Conservation (phyloP, 192 early-diverging fungal genomes). For the Mycoemilia scoparia region DNA sequence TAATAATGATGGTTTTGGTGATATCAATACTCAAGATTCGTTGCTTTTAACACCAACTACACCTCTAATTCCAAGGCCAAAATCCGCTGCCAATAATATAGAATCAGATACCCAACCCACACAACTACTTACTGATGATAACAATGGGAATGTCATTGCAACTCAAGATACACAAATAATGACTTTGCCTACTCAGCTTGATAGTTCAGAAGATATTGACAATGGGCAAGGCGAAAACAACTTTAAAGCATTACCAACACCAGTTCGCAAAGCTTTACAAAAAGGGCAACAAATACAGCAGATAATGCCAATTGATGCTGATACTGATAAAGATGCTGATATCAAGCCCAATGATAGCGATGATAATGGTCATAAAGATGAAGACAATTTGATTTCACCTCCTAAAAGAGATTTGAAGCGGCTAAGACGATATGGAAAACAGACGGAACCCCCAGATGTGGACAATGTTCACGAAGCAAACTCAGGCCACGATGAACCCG, state of each 20-base stretch:
- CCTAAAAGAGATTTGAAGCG: not conserved
- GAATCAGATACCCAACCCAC: not conserved
- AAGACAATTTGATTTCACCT: not conserved
- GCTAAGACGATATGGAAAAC: not conserved
- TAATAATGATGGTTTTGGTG: constrained; percentile 14
- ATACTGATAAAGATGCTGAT: too few relatives aligned
- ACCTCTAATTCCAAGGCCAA: not conserved
- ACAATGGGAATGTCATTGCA: not conserved
- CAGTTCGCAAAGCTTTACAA: too few relatives aligned
- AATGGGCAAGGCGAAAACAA: constrained; percentile 3
- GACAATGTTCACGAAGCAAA: too few relatives aligned
- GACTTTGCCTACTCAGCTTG: not conserved
- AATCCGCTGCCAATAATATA: not conserved
- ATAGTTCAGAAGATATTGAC: constrained; percentile 1
- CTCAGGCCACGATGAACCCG: not conserved
- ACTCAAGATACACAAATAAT: constrained; percentile 11
- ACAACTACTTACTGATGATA: not conserved
- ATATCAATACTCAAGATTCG: constrained; percentile 21
- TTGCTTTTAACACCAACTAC: constrained; percentile 18
- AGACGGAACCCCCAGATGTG: not conserved
- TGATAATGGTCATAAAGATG: not conserved
- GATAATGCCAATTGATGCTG: too few relatives aligned
- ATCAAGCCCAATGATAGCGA: too few relatives aligned
- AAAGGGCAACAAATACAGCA: too few relatives aligned
- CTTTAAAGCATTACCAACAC: constrained; percentile 6